phyloP scores from a whole-genome alignment of 2,329 filamentous ascomycete species.

The Talaromyces marneffei region DNA sequence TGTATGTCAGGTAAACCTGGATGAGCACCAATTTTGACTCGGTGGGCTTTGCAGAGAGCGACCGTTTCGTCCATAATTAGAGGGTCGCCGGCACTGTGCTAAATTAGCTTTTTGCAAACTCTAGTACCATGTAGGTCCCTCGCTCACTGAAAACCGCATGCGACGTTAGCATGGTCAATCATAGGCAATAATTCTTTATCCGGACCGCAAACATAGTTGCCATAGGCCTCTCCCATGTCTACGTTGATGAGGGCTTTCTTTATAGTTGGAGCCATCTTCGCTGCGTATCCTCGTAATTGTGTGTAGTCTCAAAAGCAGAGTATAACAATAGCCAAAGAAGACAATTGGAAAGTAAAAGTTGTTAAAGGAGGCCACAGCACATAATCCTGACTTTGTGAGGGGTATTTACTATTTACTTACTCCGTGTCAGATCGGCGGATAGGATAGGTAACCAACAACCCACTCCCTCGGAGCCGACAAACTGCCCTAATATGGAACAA shows the following conservation, averaged over 20 bases:
- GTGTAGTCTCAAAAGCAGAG: background rate
- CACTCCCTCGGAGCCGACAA: background rate
- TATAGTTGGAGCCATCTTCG: slow-evolving; percentile 44
- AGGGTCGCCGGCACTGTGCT: slow-evolving; percentile 44
- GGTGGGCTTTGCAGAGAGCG: slow-evolving; percentile 51
- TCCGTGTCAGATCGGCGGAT: background rate
- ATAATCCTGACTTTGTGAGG: background rate
- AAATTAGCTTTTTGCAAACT: background rate
- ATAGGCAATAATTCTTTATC: slow-evolving; percentile 57
- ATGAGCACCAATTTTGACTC: slow-evolving; percentile 56
- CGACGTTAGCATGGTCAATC: slow-evolving; percentile 59
- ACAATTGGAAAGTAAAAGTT: background rate
- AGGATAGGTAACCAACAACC: background rate
- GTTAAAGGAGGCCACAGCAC: background rate
- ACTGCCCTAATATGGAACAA: background rate
- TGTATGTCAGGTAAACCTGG: slow-evolving; percentile 60
- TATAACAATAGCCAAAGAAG: background rate
- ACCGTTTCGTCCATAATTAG: slow-evolving; percentile 60
- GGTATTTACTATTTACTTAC: background rate
- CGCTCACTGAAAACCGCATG: slow-evolving; percentile 50
- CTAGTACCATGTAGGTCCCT: background rate
- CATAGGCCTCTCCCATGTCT: slow-evolving; percentile 45
- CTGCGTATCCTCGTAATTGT: slow-evolving; percentile 7
- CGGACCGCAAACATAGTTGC: slow-evolving; percentile 47
- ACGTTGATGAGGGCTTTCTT: slow-evolving; percentile 48